Base-by-base conservation (phyloP, 805 yeast species). In the Cyberlindnera samutprakarnensis region DNA sequence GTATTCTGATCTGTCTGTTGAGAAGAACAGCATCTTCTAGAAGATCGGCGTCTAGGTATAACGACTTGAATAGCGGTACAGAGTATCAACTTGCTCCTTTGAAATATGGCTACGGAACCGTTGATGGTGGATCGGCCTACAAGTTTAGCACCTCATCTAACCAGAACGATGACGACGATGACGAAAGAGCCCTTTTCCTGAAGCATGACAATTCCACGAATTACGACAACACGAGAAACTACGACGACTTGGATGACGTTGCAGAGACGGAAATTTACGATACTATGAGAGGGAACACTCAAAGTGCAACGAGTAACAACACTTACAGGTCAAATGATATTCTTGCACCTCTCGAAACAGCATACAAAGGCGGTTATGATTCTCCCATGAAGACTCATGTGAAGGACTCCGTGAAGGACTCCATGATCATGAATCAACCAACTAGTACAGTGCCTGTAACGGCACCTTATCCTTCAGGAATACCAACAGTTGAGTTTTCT, bases 1-100 rank as follows among this genome's bases (percentile, higher is more conserved):
- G 85, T 1, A 68, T 86, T 2, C 52, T 78, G 41, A 56, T 82
- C 14, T 85, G 95, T 53, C 66, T 83, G 32, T 67, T 80, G 63
- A 73, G 88, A 48, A 63, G 95, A 43, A 68, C 82, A 0, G 70
- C 75, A 5, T 66, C 70, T 2, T 51, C 56, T 1, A 46, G 56
- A 46, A 46, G 42, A 14, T 46, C 38, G 1, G 30, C 39, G 27
- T 39, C 40, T 27, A 39, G 33, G 18, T 27, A 32, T 12, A 37
- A 38, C 14, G 26, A 37, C 15, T 14, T 30, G 7, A 39, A 32
- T 14, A 32, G 34, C 24, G 45, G 41, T 12, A 37, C 43, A 11
- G 49, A 39, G 3, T 51, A 46, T 27, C 52, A 47, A 23, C 23
- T 51, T 31, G 40, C 44, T 7, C 54, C 56, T 2, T 27, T 49